These are phyloP conservation scores for Nannochloropsis salina DNA, from an alignment of 108 stramenopile genomes.

Conservation along the genomic window DNA sequence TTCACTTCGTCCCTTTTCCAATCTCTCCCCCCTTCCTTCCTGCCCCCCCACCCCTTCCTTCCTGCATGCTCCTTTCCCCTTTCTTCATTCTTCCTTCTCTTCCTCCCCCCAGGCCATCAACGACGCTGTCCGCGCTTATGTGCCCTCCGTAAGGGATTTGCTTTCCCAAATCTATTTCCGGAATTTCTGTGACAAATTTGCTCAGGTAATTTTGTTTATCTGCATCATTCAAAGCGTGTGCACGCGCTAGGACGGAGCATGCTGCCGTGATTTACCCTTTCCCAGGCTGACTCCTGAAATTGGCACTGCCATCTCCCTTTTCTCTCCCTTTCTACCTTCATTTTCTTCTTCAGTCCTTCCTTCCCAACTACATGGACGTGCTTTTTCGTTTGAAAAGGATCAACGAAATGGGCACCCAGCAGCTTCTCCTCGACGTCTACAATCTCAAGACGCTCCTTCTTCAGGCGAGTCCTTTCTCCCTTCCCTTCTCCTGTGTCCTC, in stretches of 20 bases:
- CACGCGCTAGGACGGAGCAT: no score
- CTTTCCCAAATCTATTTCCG: constrained; percentile 74
- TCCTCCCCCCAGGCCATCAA: constrained; percentile 54
- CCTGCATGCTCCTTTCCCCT: neutral
- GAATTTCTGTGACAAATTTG: constrained; percentile 92
- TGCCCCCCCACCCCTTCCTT: neutral
- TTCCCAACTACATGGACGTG: constrained; percentile 63
- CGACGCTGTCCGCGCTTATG: constrained; percentile 67
- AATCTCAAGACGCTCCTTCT: constrained; percentile 85
- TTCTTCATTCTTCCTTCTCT: neutral
- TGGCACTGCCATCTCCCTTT: neutral
- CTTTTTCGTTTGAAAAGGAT: constrained; percentile 73
- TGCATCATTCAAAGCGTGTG: no score
- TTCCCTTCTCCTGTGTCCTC: neutral
- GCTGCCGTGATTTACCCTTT: no score
- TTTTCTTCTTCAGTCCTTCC: constrained; percentile 54
- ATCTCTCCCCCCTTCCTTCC: no score
- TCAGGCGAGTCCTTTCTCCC: constrained; percentile 39
- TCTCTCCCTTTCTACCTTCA: neutral
- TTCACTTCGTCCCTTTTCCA: no score
- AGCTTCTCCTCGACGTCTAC: constrained; percentile 93
- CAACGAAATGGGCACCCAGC: constrained; percentile 86
- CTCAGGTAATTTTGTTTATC: constrained; percentile 19
- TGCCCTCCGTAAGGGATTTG: constrained; percentile 60
- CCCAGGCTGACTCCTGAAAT: no score